Evolutionary conservation across 768 basidiomycete genomes (phyloP).

Genomic region (Hericium rajendrae): DNA sequence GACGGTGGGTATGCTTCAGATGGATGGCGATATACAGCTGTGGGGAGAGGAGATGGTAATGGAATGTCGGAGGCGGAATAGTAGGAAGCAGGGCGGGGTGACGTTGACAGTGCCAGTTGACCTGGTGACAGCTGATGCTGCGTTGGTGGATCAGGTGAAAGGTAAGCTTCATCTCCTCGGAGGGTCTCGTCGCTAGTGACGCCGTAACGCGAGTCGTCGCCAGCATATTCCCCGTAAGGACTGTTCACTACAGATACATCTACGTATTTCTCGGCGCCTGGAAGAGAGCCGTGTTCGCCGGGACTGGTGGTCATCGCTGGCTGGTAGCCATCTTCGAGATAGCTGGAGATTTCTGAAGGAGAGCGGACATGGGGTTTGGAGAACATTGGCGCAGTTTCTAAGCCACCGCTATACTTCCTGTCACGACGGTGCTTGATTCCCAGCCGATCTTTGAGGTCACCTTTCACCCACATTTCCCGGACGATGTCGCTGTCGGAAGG

Average conservation of each 20-base stretch:
- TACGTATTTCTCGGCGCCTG: neutral
- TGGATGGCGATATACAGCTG: conserved; percentile 15
- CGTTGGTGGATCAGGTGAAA: too few relatives aligned
- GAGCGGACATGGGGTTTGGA: conserved; percentile 53
- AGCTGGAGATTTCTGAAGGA: conserved; percentile 45
- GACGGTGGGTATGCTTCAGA: conserved; percentile 25
- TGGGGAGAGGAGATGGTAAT: conserved; percentile 48
- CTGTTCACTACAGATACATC: neutral
- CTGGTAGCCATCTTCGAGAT: conserved; percentile 34
- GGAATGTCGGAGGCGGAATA: conserved; percentile 46
- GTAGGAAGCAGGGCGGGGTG: conserved; percentile 41
- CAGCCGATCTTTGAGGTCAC: conserved; percentile 73
- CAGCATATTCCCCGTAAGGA: neutral
- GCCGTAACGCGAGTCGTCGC: neutral
- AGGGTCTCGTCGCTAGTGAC: neutral
- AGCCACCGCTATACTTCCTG: conserved; percentile 34
- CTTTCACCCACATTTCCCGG: conserved; percentile 83
- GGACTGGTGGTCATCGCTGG: conserved; percentile 30
- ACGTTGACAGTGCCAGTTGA: conserved; percentile 9
- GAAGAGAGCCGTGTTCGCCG: conserved; percentile 9
- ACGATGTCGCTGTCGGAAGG: conserved; percentile 87
- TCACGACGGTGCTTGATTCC: conserved; percentile 57
- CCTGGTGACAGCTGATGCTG: conserved; percentile 6
- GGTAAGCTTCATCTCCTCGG: neutral
- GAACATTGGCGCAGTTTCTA: conserved; percentile 70